Base-by-base conservation (phyloP, 2,329 filamentous ascomycete species). In the Pyrenochaeta sp. region DNA sequence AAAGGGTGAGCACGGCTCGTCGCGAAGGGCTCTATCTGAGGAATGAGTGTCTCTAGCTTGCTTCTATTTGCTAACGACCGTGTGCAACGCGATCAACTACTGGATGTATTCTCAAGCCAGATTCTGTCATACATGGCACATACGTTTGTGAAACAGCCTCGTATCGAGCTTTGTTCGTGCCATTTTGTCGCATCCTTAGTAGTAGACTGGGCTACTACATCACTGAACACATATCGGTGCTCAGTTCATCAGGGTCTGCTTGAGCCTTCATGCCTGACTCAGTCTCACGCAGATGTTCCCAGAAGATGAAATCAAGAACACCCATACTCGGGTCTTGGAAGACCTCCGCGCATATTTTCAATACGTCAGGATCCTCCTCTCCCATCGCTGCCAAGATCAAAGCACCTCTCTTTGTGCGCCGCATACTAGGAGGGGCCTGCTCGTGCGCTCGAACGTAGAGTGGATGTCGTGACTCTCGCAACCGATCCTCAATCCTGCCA, bases 391-490 rank as follows among this genome's bases (percentile, higher is more conserved):
- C 40, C 14, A 51, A 27, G 18, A 61, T 23, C 14, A 61, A 31
- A 43, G 42, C 48, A 49, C 45, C 12, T 45, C 54, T 49, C 45
- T 53, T 58, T 17, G 52, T 51, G 54, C 32, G 51, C 46, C 54
- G 42, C 29, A 58, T 15, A 7, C 45, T 29, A 14, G 49, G 51
- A 21, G 27, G 29, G 15, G 51, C 41, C 14, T 55, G 32, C 45
- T 58, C 50, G 48, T 61, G 58, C 23, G 49, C 51, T 43, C 45
- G 9, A 15, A 58, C 42, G 32, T 39, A 61, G 21, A 61, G 35
- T 36, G 54, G 58, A 33, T 61, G 54, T 31, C 54, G 58, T 40
- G 48, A 32, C 39, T 54, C 31, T 27, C 45, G 45, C 35, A 61
- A 45, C 18, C 41, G 39, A 21, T 56, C 49, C 36, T 61, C 55